These are phyloP conservation scores for Mayamaea pseudoterrestris DNA, from an alignment of 108 stramenopile species.

Conservation along the genomic window DNA sequence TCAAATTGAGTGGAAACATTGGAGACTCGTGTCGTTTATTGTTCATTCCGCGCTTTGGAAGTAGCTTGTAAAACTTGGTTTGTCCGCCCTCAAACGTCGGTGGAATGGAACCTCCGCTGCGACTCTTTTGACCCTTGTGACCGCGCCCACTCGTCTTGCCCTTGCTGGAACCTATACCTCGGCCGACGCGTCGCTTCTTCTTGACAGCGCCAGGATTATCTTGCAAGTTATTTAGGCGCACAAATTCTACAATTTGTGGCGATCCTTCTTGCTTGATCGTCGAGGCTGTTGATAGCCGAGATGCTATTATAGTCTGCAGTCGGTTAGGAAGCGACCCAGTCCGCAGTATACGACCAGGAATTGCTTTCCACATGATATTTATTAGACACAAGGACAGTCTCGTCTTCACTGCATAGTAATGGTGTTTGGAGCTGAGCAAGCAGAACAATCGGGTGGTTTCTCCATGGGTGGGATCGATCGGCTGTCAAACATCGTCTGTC, in stretches of 20 bases:
- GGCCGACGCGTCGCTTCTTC: slow-evolving; percentile 78
- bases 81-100: slow-evolving; percentile 96
- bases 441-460: too few relatives aligned
- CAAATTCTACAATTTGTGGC: slow-evolving; percentile 38
- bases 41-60: slow-evolving; percentile 97
- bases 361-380: too few relatives aligned
- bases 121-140: slow-evolving; percentile 93
- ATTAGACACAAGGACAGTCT: too few relatives aligned
- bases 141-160: slow-evolving; percentile 96
- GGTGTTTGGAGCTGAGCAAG: too few relatives aligned
- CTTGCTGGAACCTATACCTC: slow-evolving; percentile 89
- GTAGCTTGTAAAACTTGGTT: slow-evolving; percentile 85
- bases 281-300: not conserved
- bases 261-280: not conserved
- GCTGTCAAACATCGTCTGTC: too few relatives aligned
- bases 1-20: slow-evolving; percentile 73
- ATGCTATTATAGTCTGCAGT: too few relatives aligned
- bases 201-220: slow-evolving; percentile 83
- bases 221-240: slow-evolving; percentile 60
- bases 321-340: too few relatives aligned
- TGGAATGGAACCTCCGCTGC: slow-evolving; percentile 74
- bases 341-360: too few relatives aligned
- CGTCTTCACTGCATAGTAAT: too few relatives aligned
- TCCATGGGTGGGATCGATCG: too few relatives aligned
- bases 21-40: slow-evolving; percentile 65